phyloP scores from a whole-genome alignment of 108 stramenopile genomes.

The Poteriospumella lacustris region DNA sequence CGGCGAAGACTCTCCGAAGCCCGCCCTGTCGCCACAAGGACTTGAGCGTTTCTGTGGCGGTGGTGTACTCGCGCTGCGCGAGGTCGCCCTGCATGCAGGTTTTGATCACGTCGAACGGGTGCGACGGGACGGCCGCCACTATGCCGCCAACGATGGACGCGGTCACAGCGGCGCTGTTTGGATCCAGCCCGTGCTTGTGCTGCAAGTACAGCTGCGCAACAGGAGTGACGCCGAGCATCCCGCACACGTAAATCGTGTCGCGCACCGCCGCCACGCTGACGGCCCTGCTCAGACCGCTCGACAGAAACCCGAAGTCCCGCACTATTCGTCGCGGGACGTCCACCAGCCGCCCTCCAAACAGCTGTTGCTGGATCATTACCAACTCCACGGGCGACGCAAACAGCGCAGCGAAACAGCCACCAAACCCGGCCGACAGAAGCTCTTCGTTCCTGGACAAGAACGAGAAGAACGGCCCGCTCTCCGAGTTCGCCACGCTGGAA shows the following conservation, averaged over 20 bases:
- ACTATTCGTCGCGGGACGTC: conserved; percentile 59
- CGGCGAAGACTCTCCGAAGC: neutral
- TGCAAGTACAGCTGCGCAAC: conserved; percentile 68
- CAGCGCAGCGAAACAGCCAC: conserved; percentile 69
- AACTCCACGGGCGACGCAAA: conserved; percentile 79
- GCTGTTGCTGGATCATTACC: conserved; percentile 92
- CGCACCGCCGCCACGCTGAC: conserved; percentile 63
- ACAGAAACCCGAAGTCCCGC: conserved; percentile 55
- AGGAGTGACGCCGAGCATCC: conserved; percentile 79
- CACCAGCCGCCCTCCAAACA: conserved; percentile 64
- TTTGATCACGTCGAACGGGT: conserved; percentile 84
- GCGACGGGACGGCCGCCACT: conserved; percentile 53
- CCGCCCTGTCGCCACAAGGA: neutral
- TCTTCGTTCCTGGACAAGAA: no score
- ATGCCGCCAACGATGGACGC: conserved; percentile 74
- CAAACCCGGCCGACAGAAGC: conserved; percentile 46
- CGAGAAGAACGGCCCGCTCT: no score
- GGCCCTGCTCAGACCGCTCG: conserved; percentile 59
- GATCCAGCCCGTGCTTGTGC: conserved; percentile 62
- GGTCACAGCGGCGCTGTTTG: conserved; percentile 49
- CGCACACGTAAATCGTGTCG: conserved; percentile 81
- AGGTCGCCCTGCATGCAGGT: conserved; percentile 79
- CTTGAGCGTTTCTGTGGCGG: neutral
- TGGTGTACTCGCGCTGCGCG: neutral
- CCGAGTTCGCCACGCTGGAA: neutral